Evolutionary conservation across 2,329 filamentous ascomycete genomes (phyloP), one percentile per base, ranked within the genome.

Genomic region (Pezicula rhizophila): DNA sequence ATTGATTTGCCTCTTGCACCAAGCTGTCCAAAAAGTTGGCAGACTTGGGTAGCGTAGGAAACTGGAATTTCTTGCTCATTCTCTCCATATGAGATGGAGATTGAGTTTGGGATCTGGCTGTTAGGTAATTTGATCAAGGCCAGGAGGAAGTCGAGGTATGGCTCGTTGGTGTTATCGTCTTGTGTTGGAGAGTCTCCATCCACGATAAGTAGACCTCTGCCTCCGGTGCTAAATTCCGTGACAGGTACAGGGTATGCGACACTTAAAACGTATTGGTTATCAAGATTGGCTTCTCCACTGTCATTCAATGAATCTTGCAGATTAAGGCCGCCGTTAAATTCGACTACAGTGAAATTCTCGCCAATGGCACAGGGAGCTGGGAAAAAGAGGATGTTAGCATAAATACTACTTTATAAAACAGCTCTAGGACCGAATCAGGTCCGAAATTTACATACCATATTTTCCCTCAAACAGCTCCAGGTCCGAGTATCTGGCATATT

Each of bases 41-140:
- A 86, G 5, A 82, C 78, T 44, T 74, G 73, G 45, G 70, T 67
- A 20, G 80, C 80, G 58, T 84, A 86, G 8, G 74, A 73, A 3
- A 67, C 58, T 0, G 82, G 81, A 0, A 86, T 70, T 2, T 75
- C 74, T 60, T 85, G 79, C 64, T 86, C 82, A 50, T 79, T 73
- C 49, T 85, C 82, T 43, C 79, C 81, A 60, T 86, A 86, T 0
- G 79, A 83, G 14, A 78, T 81, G 47, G 72, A 77, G 60, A 86
- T 74, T 17, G 28, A 31, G 5, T 31, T 31, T 82, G 76, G 28
- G 28, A 31, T 31, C 11, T 31, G 8, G 4, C 8, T 11, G 41
- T 79, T 74, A 0, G 82, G 81, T 2, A 86, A 68, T 8, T 69
- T 61, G 1, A 65, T 60, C 53, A 77, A 74, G 2, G 68, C 64